Conservation (phyloP, 805 yeast genomes). For the Nakazawaea anatomiae region DNA sequence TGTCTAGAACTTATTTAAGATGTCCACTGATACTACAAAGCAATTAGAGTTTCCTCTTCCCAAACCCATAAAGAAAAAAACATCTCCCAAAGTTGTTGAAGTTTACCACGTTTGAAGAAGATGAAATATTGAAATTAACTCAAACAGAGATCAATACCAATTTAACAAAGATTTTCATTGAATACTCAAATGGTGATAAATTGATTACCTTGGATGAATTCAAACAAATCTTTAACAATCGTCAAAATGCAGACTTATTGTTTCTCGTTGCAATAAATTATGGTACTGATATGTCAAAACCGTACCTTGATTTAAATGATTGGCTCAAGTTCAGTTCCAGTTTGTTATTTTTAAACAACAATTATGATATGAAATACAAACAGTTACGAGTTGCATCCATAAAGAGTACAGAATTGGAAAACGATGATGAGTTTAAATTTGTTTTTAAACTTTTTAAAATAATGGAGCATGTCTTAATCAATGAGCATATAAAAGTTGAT, state of each 20-base stretch:
- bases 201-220: slow-evolving; percentile 3
- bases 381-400: slow-evolving; percentile 6
- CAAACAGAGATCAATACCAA: slow-evolving; percentile 4
- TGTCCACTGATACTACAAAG: neutral
- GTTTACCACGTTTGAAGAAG: slow-evolving; percentile 11
- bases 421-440: slow-evolving; percentile 39
- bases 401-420: slow-evolving; percentile 14
- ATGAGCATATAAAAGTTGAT: slow-evolving; percentile 3
- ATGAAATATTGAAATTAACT: slow-evolving; percentile 6
- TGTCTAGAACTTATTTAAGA: neutral
- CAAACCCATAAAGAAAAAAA: slow-evolving; percentile 6
- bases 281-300: slow-evolving; percentile 47
- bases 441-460: slow-evolving; percentile 49
- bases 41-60: slow-evolving; percentile 1
- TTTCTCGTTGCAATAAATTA: slow-evolving; percentile 76
- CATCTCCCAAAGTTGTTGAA: slow-evolving; percentile 8
- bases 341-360: slow-evolving; percentile 36
- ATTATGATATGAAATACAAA: slow-evolving; percentile 19
- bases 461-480: slow-evolving; percentile 30
- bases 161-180: slow-evolving; percentile 9
- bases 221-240: slow-evolving; percentile 2
- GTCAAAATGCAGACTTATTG: slow-evolving; percentile 47
- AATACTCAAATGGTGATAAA: slow-evolving; percentile 6
- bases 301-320: slow-evolving; percentile 49
- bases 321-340: slow-evolving; percentile 67